phyloP scores from a whole-genome alignment of 257 asterid species.

The Solanum tarapatanum region DNA sequence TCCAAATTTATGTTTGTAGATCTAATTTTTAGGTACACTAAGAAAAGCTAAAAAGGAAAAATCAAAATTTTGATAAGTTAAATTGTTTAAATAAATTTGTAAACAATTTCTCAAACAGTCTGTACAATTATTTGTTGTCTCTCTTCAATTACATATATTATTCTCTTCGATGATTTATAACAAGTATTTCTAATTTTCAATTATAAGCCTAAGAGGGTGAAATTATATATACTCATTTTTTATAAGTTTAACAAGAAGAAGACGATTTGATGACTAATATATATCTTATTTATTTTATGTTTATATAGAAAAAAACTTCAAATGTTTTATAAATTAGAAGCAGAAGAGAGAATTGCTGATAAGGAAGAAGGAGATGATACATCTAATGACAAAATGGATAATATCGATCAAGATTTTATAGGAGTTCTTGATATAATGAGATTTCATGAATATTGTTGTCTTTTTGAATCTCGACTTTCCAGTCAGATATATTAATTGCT shows the following conservation, averaged over 20 bases:
- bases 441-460: not conserved
- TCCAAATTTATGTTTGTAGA: not conserved
- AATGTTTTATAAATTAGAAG: too few relatives aligned
- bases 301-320: not conserved
- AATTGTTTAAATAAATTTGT: too few relatives aligned
- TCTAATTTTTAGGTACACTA: not conserved
- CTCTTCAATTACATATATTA: too few relatives aligned
- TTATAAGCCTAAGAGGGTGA: not conserved
- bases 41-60: too few relatives aligned
- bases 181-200: too few relatives aligned
- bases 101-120: too few relatives aligned
- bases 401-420: not conserved
- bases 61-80: too few relatives aligned
- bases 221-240: not conserved
- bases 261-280: not conserved
- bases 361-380: too few relatives aligned
- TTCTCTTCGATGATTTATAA: too few relatives aligned
- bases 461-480: not conserved
- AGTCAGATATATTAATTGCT: not conserved
- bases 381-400: not conserved
- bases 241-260: not conserved
- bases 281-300: not conserved
- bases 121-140: too few relatives aligned
- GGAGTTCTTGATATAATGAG: not conserved
- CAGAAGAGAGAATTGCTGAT: not conserved